A percentile compares a stretch with the other conserved stretches of the same genome.
Conservation (phyloP, 176 grass and related monocot genomes). For the Paspalum notatum region DNA sequence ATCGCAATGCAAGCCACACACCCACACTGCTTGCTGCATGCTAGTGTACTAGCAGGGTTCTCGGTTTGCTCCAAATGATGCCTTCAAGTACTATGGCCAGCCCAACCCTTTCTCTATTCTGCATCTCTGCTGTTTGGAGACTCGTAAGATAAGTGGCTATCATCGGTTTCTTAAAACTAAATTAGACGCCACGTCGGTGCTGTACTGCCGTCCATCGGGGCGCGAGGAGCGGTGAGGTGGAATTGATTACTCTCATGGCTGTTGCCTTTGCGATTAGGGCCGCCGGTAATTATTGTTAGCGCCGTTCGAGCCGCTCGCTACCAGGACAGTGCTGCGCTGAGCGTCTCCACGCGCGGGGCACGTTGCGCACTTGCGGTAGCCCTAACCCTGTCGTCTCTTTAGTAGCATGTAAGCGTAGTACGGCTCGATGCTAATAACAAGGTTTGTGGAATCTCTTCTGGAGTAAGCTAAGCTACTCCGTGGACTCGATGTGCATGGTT, state of each 20-base stretch:
- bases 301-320: constrained; percentile 42
- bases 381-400: constrained; percentile 1
- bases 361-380: background rate
- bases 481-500: no score
- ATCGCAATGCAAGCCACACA: background rate
- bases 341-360: background rate
- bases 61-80: constrained; percentile 50
- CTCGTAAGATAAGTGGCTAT: background rate
- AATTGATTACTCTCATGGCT: constrained; percentile 30
- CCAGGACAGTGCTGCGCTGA: background rate
- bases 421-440: background rate
- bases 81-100: constrained; percentile 29
- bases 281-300: constrained; percentile 27
- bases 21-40: background rate
- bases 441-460: no score
- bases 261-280: constrained; percentile 38
- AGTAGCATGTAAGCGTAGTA: background rate
- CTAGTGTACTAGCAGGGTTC: background rate
- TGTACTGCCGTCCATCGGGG: constrained; percentile 2
- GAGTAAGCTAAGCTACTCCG: no score
- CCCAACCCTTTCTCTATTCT: constrained; percentile 28
- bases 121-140: background rate
- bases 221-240: background rate
- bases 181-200: constrained; percentile 27
- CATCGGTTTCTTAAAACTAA: constrained; percentile 36